These are phyloP conservation scores for Sungouiozyma intestinalis DNA, from an alignment of 805 yeast genomes.

Conservation along the genomic window DNA sequence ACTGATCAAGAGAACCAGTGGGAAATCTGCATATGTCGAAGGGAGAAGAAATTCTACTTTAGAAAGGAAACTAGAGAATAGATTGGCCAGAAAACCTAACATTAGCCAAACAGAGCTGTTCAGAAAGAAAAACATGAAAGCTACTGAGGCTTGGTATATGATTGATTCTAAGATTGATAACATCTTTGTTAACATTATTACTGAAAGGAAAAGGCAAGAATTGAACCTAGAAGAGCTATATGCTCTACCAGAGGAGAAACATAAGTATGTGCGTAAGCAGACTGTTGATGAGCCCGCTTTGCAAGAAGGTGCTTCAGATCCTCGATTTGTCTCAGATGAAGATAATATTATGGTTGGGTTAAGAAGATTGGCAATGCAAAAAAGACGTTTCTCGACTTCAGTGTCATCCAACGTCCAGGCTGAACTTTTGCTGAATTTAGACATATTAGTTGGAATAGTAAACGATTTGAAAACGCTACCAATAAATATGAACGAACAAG, in stretches of 20 bases:
- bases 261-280: constrained; percentile 6
- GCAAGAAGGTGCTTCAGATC: neutral
- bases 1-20: constrained; percentile 44
- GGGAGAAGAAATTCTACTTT: constrained; percentile 58
- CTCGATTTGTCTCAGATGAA: constrained; percentile 4
- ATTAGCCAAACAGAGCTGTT: constrained; percentile 41
- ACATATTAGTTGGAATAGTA: neutral
- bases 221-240: constrained; percentile 66
- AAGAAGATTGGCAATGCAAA: constrained; percentile 20
- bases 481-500: neutral
- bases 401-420: neutral
- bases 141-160: constrained; percentile 73
- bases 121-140: constrained; percentile 39
- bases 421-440: neutral
- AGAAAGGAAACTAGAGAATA: constrained; percentile 39
- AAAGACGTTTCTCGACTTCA: constrained; percentile 20
- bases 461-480: neutral
- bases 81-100: constrained; percentile 44
- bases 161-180: constrained; percentile 56
- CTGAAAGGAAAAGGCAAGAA: constrained; percentile 54
- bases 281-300: neutral
- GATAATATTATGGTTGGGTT: constrained; percentile 23
- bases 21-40: constrained; percentile 45
- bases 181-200: constrained; percentile 62
- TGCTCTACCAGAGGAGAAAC: constrained; percentile 36